phyloP scores from a whole-genome alignment of 352 stramenopile species.

The Globisporangium splendens region DNA sequence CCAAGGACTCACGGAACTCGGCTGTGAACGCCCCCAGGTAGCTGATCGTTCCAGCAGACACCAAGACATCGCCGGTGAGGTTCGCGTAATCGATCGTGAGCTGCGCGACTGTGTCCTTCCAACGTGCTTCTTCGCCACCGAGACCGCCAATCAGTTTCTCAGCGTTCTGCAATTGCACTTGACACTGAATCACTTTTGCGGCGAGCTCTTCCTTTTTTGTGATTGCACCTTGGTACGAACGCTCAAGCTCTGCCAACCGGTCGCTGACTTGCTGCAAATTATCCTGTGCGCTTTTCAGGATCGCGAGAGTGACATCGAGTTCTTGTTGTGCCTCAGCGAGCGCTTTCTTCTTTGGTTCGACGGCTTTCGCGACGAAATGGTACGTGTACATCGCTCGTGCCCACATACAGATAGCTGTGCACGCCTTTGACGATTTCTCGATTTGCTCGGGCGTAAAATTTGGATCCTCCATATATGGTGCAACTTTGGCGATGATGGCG shows the following conservation, averaged over 20 bases:
- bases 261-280: constrained; percentile 83
- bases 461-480: constrained; percentile 85
- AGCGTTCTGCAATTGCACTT: constrained; percentile 87
- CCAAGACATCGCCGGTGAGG: constrained; percentile 81
- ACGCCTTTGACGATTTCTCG: constrained; percentile 90
- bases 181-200: constrained; percentile 85
- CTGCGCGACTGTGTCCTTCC: constrained; percentile 80
- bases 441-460: constrained; percentile 91
- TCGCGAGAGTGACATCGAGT: constrained; percentile 45
- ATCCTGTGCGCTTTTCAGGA: constrained; percentile 51
- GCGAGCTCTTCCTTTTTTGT: constrained; percentile 90
- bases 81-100: constrained; percentile 74
- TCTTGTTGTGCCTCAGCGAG: constrained; percentile 57
- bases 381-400: constrained; percentile 83
- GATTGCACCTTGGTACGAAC: constrained; percentile 79
- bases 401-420: constrained; percentile 91
- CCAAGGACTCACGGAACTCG: constrained; percentile 76
- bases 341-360: constrained; percentile 74
- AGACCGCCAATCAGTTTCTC: constrained; percentile 82
- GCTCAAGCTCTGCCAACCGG: constrained; percentile 79
- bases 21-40: constrained; percentile 87
- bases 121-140: constrained; percentile 80
- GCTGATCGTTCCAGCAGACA: constrained; percentile 84
- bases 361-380: constrained; percentile 77
- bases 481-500: constrained; percentile 78